phyloP scores from a whole-genome alignment of 192 early-diverging fungal species.

The Entomortierella lignicola region DNA sequence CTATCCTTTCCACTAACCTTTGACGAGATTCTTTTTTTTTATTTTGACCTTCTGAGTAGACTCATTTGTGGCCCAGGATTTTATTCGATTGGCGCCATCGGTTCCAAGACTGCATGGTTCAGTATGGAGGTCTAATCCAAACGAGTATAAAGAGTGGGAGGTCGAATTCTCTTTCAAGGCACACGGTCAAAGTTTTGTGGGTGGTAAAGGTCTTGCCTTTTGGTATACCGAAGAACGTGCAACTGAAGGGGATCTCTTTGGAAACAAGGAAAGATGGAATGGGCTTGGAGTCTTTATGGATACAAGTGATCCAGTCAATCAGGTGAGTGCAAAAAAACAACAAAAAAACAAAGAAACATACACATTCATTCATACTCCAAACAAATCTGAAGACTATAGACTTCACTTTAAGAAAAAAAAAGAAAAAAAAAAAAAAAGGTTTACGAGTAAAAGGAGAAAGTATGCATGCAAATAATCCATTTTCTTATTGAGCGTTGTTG shows the following conservation, averaged over 20 bases:
- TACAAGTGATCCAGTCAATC: constrained; percentile 59
- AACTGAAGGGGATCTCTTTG: constrained; percentile 64
- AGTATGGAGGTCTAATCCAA: constrained; percentile 70
- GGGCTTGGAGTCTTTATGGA: constrained; percentile 77
- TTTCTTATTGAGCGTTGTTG: too few relatives aligned
- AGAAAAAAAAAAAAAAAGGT: not conserved
- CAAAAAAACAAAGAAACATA: not conserved
- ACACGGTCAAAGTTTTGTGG: constrained; percentile 66
- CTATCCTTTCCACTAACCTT: too few relatives aligned
- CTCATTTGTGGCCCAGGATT: constrained; percentile 54
- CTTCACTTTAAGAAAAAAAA: not conserved
- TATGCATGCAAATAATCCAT: too few relatives aligned
- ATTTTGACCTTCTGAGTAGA: constrained; percentile 30
- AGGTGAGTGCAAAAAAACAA: constrained; percentile 27
- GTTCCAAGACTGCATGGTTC: constrained; percentile 65
- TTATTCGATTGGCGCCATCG: constrained; percentile 70
- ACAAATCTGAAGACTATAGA: too few relatives aligned
- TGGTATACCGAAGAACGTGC: constrained; percentile 74
- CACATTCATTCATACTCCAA: too few relatives aligned
- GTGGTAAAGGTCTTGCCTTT: constrained; percentile 82
- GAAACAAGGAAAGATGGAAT: constrained; percentile 72
- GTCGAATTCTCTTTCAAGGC: constrained; percentile 72
- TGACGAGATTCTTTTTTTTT: too few relatives aligned
- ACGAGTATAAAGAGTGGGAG: constrained; percentile 78
- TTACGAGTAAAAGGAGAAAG: too few relatives aligned